Conservation (phyloP, 257 asterid species). For the Fraxinus americana region DNA sequence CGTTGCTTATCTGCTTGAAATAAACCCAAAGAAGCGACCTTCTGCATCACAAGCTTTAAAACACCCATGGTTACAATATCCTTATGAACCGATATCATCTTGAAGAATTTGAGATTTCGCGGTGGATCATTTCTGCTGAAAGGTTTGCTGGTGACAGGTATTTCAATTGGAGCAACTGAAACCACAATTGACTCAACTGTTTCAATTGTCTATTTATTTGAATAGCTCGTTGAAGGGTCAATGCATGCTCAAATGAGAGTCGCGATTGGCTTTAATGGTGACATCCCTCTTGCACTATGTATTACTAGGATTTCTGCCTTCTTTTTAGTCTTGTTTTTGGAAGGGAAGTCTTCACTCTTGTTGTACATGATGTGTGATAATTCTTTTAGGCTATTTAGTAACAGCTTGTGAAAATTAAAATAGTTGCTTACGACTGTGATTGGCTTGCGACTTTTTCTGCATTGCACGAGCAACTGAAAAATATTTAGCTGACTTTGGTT, state of each 20-base stretch:
- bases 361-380: conserved; percentile 78
- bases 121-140: conserved; percentile 9
- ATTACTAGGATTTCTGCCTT: conserved; percentile 42
- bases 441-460: not conserved
- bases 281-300: conserved; percentile 43
- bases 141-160: conserved; percentile 13
- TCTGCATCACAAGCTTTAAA: conserved; percentile 89
- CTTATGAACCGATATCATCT: conserved; percentile 63
- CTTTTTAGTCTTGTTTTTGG: conserved; percentile 32
- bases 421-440: conserved; percentile 52
- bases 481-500: not conserved
- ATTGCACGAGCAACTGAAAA: not conserved
- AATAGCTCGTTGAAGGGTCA: conserved; percentile 20
- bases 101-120: conserved; percentile 23
- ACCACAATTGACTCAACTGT: not conserved
- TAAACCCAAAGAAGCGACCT: conserved; percentile 83
- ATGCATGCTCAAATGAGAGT: conserved; percentile 37
- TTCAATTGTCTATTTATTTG: conserved; percentile 24
- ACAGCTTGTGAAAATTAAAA: conserved; percentile 47
- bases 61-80: conserved; percentile 96
- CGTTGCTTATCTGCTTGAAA: conserved; percentile 80
- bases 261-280: conserved; percentile 33
- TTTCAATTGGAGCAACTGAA: conserved; percentile 22
- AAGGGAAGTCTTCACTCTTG: conserved; percentile 46
- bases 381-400: conserved; percentile 58